Evolutionary conservation across 1,284 basidiomycete genomes (phyloP).

Genomic region (Vanrija pseudolonga): DNA sequence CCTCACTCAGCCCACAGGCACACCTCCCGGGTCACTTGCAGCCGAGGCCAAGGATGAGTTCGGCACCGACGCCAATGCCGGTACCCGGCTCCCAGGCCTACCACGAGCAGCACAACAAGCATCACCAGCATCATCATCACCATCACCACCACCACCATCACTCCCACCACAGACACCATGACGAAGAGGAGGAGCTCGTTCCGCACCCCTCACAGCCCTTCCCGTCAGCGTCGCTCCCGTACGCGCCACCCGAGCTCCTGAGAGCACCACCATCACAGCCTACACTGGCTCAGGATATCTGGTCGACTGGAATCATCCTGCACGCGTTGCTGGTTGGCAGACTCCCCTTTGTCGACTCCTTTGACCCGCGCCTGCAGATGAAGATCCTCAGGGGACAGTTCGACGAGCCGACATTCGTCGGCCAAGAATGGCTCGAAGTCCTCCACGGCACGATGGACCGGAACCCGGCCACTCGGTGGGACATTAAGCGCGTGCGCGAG

Average conservation of each 20-base stretch:
- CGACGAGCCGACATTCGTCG: conserved; percentile 55
- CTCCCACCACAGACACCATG: conserved; percentile 1
- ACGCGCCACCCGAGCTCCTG: conserved; percentile 78
- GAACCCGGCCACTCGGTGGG: conserved; percentile 63
- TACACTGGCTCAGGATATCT: conserved; percentile 71
- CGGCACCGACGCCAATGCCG: no score
- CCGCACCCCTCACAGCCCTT: conserved; percentile 45
- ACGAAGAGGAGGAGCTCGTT: no score
- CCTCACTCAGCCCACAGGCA: neutral
- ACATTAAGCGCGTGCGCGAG: conserved; percentile 67
- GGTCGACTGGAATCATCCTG: conserved; percentile 85
- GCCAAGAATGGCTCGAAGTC: conserved; percentile 66
- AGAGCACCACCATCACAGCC: conserved; percentile 49
- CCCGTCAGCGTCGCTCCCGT: conserved; percentile 82
- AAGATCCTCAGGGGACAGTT: conserved; percentile 78
- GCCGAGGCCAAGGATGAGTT: neutral
- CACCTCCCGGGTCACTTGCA: neutral
- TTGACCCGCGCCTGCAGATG: conserved; percentile 82
- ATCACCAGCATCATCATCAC: neutral
- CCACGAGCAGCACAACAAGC: neutral
- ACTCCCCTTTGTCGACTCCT: conserved; percentile 79
- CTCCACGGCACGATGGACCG: conserved; percentile 70
- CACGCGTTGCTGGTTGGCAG: conserved; percentile 74
- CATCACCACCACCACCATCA: neutral
- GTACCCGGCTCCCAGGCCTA: no score